These are phyloP conservation scores for Xerocomellus chrysenteron DNA, from an alignment of 768 basidiomycete species.

Conservation along the genomic window DNA sequence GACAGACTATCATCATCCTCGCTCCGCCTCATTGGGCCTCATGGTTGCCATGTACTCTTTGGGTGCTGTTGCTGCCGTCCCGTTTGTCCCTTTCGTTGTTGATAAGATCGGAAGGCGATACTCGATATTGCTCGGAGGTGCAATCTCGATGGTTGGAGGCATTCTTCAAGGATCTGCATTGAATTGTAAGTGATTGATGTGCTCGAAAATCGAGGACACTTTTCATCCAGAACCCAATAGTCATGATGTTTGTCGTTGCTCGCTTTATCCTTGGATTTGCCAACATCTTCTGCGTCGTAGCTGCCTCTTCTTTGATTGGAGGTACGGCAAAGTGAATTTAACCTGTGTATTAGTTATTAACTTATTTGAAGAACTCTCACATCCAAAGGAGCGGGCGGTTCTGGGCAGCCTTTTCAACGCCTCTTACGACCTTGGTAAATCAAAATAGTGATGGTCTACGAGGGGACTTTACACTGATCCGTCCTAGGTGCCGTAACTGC, in stretches of 20 bases:
- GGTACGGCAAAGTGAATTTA: no score
- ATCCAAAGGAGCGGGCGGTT: conserved; percentile 22
- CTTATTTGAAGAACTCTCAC: conserved; percentile 15
- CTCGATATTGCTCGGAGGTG: not conserved
- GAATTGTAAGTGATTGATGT: no score
- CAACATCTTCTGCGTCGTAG: not conserved
- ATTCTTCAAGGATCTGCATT: no score
- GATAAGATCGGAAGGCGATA: not conserved
- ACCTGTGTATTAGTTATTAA: not conserved
- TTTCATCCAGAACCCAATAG: not conserved
- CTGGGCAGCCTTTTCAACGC: conserved; percentile 11
- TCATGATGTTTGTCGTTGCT: no score
- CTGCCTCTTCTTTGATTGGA: no score
- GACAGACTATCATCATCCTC: conserved; percentile 52
- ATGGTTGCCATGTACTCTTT: no score
- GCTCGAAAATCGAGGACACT: no score
- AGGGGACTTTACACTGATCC: not conserved
- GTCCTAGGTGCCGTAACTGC: conserved; percentile 31
- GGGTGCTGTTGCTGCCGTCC: no score
- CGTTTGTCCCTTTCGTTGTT: no score
- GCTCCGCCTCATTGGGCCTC: conserved; percentile 48
- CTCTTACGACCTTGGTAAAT: conserved; percentile 13
- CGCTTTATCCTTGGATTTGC: not conserved
- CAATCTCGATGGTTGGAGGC: not conserved
- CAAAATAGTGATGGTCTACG: not conserved